These are phyloP conservation scores for Curvularia lunata DNA, from an alignment of 2,329 filamentous ascomycete genomes.

Conservation along the genomic window DNA sequence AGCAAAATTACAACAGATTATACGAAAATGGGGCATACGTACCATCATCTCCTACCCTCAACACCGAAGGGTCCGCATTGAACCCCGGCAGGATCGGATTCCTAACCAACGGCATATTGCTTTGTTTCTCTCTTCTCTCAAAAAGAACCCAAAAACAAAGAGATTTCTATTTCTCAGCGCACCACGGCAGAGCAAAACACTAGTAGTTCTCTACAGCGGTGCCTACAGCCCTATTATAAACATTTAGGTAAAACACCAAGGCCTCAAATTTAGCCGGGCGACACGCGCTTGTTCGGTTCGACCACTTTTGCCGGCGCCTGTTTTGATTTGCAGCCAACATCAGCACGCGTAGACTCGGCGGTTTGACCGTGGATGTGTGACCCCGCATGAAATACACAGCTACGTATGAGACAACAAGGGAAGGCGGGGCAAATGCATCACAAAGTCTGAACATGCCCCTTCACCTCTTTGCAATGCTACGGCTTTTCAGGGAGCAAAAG, in stretches of 20 bases:
- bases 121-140: not conserved
- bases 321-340: not conserved
- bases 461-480: not conserved
- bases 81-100: constrained; percentile 66
- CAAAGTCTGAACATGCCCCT: not conserved
- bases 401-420: not conserved
- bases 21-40: constrained; percentile 1
- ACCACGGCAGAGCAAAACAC: not conserved
- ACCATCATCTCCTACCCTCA: constrained; percentile 55
- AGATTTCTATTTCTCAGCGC: too few species aligned
- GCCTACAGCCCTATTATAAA: not conserved
- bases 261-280: constrained; percentile 10
- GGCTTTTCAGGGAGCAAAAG: not conserved
- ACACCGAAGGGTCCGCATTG: constrained; percentile 66
- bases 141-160: not conserved
- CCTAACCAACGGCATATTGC: constrained; percentile 41
- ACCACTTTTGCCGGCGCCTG: constrained; percentile 21
- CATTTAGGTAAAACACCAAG: not conserved
- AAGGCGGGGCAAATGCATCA: not conserved
- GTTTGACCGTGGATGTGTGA: not conserved
- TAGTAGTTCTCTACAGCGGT: not conserved
- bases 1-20: not conserved
- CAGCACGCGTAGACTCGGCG: not conserved
- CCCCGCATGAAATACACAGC: not conserved
- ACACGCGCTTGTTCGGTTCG: not conserved